Evolutionary conservation across 1,139 yeast genomes (phyloP).

Genomic region (Taphrina populina): DNA sequence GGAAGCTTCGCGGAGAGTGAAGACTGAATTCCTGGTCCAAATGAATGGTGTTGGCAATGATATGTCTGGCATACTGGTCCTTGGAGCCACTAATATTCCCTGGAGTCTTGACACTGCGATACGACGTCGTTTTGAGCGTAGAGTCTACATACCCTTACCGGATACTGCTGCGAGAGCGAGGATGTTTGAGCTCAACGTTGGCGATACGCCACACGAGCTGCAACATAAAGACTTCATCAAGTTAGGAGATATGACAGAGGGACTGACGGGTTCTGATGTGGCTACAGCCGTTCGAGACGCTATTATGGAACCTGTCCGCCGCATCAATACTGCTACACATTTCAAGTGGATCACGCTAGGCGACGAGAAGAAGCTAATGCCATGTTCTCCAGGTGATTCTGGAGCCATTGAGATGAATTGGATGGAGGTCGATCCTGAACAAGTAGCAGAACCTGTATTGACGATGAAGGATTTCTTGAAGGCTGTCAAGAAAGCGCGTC

Average conservation of each 20-base stretch:
- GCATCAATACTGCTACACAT: constrained; percentile 94
- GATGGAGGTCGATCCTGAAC: constrained; percentile 88
- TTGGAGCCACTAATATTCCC: constrained; percentile 98
- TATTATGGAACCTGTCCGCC: constrained; percentile 94
- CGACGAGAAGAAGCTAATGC: constrained; percentile 58
- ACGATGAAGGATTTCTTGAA: constrained; percentile 90
- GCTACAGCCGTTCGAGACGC: constrained; percentile 98
- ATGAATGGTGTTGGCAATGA: constrained; percentile 99
- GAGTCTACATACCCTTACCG: constrained; percentile 93
- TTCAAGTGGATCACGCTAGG: constrained; percentile 60
- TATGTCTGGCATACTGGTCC: constrained; percentile 82
- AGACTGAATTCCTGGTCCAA: constrained; percentile 92
- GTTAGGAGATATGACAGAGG: constrained; percentile 91
- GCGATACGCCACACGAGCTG: constrained; percentile 80
- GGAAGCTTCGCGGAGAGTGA: constrained; percentile 93
- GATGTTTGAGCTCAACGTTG: constrained; percentile 93
- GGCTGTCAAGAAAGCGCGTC: constrained; percentile 86
- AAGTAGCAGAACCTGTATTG: constrained; percentile 82
- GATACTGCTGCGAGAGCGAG: constrained; percentile 84
- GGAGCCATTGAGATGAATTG: constrained; percentile 88
- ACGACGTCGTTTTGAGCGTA: constrained; percentile 80
- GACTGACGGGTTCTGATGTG: constrained; percentile 95
- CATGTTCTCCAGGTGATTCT: constrained; percentile 93
- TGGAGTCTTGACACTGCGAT: constrained; percentile 99
- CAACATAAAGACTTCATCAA: constrained; percentile 69